A percentile compares a stretch with the other conserved stretches of the same genome.
Conservation (phyloP, 176 grass and related monocot species). For the Olyra latifolia region DNA sequence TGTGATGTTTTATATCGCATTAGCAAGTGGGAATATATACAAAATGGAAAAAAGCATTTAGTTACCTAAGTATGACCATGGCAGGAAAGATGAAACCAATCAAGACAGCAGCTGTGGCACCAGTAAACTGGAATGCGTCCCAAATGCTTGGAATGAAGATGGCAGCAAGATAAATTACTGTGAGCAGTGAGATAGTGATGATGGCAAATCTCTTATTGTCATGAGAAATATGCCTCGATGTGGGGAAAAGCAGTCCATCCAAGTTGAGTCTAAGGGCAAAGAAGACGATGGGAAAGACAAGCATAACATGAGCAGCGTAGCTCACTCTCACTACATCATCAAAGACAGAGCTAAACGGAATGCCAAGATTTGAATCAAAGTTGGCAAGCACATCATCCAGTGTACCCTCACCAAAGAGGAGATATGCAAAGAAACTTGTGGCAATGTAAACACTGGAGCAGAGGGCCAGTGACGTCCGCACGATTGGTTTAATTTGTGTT, state of each 20-base stretch:
- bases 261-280: conserved; percentile 76
- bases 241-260: conserved; percentile 77
- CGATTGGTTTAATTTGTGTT: conserved; percentile 60
- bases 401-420: conserved; percentile 82
- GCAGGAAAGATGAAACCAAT: conserved; percentile 94
- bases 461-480: conserved; percentile 59
- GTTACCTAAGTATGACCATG: conserved; percentile 73
- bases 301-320: conserved; percentile 76
- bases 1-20: background rate
- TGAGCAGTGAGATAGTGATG: conserved; percentile 59
- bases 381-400: conserved; percentile 84
- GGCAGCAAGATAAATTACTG: conserved; percentile 63
- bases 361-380: conserved; percentile 75
- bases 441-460: conserved; percentile 80
- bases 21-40: background rate
- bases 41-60: background rate
- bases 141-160: conserved; percentile 87
- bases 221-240: conserved; percentile 55
- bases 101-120: conserved; percentile 69
- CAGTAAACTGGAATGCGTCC: conserved; percentile 88
- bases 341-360: conserved; percentile 62
- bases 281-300: conserved; percentile 87
- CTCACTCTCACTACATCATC: conserved; percentile 76
- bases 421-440: conserved; percentile 84
- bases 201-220: conserved; percentile 66